Evolutionary conservation across 2,329 filamentous ascomycete genomes (phyloP), one percentile per base, ranked within the genome.

Genomic region (Albifimbria verrucaria): DNA sequence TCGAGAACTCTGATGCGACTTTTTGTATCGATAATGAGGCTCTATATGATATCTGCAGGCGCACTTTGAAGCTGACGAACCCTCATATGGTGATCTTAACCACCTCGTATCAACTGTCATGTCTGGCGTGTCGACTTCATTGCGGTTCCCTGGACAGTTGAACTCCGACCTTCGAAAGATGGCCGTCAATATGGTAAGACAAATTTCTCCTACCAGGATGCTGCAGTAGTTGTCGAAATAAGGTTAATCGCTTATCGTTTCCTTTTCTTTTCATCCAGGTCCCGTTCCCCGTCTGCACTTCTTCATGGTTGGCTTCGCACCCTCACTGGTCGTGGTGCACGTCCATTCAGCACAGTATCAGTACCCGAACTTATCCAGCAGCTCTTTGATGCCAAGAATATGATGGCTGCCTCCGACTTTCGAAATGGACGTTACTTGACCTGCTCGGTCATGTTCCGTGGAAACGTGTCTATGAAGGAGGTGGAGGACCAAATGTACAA

Each of bases 361-460:
- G 94, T 99, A 58, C 93, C 94, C 54, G 94, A 99, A 84, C 86
- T 99, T 75, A 97, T 94, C 69, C 94, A 99, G 83, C 94, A 99
- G 79, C 97, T 99, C 92, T 99, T 96, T 83, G 94, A 99, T 83
- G 93, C 94, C 71, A 99, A 97, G 92, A 99, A 99, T 88, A 99
- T 99, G 93, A 99, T 99, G 94, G 94, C 94, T 79, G 94, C 94
- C 62, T 95, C 92, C 60, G 94, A 99, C 82, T 99, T 99, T 92
- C 91, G 94, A 70, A 99, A 97, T 78, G 94, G 94, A 76, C 94
- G 94, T 71, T 99, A 99, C 85, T 87, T 99, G 71, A 99, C 94
- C 66, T 99, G 94, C 88, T 97, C 89, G 76, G 92, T 94, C 74
- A 96, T 99, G 79, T 99, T 99, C 91, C 94, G 94, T 78, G 94